Percentiles rank a stretch among this genome's conserved stretches.
These are phyloP conservation scores for Saccharomycopsis sp. DNA, from an alignment of 805 yeast species.

Conservation along the genomic window DNA sequence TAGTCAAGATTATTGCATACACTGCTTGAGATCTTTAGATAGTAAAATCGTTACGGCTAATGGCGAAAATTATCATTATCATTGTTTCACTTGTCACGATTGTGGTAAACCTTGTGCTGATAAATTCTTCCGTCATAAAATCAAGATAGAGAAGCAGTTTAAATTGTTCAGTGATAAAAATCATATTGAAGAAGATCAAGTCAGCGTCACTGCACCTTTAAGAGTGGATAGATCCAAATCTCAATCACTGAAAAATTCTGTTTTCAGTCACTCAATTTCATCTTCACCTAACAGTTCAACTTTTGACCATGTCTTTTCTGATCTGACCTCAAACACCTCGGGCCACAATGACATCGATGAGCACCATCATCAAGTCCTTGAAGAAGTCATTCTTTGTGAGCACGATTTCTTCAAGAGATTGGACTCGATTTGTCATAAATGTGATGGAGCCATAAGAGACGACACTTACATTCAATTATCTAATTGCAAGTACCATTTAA, in stretches of 20 bases:
- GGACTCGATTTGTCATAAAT: slow-evolving; percentile 75
- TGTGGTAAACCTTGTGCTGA: slow-evolving; percentile 79
- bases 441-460: slow-evolving; percentile 81
- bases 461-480: slow-evolving; percentile 82
- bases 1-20: slow-evolving; percentile 33
- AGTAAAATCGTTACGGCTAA: slow-evolving; percentile 82
- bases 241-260: neutral
- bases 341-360: neutral
- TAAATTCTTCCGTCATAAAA: slow-evolving; percentile 64
- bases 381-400: slow-evolving; percentile 64
- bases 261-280: slow-evolving; percentile 1
- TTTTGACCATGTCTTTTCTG: slow-evolving; percentile 2
- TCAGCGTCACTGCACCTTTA: slow-evolving; percentile 11
- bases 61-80: slow-evolving; percentile 70
- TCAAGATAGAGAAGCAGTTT: slow-evolving; percentile 40
- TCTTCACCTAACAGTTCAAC: slow-evolving; percentile 11
- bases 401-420: slow-evolving; percentile 82
- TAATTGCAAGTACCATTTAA: slow-evolving; percentile 85
- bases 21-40: slow-evolving; percentile 44
- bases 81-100: slow-evolving; percentile 80
- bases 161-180: slow-evolving; percentile 4
- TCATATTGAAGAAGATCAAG: slow-evolving; percentile 3
- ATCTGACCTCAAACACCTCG: slow-evolving; percentile 2
- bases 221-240: slow-evolving; percentile 1
- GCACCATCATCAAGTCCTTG: neutral